Evolutionary conservation across 2,329 filamentous ascomycete species (phyloP).

Genomic region (Pyrenophora tritici-repentis): DNA sequence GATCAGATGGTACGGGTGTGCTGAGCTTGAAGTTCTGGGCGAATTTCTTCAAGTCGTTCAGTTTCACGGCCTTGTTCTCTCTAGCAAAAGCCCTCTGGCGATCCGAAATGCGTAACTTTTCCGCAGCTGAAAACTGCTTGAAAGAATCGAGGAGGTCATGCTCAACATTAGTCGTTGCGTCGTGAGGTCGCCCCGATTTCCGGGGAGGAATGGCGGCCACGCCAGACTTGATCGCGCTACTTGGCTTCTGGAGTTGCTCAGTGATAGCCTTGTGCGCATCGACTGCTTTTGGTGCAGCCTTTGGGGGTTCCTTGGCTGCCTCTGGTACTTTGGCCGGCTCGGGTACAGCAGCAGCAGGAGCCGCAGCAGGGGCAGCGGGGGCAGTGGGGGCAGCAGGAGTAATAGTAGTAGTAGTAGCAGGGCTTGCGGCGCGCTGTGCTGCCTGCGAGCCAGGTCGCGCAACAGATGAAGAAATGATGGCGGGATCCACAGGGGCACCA

Average conservation of each 20-base stretch:
- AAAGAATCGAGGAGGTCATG: constrained; percentile 66
- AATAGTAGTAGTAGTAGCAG: constrained; percentile 27
- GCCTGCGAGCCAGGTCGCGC: constrained; percentile 52
- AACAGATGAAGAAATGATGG: constrained; percentile 88
- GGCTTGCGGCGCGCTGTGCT: constrained; percentile 28
- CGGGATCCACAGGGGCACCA: constrained; percentile 80
- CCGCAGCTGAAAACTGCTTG: constrained; percentile 65
- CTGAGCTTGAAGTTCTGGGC: constrained; percentile 91
- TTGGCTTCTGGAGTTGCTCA: constrained; percentile 37
- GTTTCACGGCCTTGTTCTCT: constrained; percentile 85
- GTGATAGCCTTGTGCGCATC: constrained; percentile 26
- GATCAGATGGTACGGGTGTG: constrained; percentile 86
- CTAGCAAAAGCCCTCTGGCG: constrained; percentile 59
- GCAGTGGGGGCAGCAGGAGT: constrained; percentile 3
- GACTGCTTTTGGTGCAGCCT: constrained; percentile 26
- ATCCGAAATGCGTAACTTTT: constrained; percentile 65
- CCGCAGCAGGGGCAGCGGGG: no score
- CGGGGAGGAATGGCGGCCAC: constrained; percentile 35
- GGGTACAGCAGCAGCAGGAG: constrained; percentile 8
- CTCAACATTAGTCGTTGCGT: constrained; percentile 65
- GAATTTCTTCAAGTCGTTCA: constrained; percentile 95
- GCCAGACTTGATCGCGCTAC: constrained; percentile 34
- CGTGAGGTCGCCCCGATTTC: constrained; percentile 52
- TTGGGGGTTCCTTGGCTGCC: constrained; percentile 10
- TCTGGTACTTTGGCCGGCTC: constrained; percentile 19